phyloP scores from a whole-genome alignment of 2,329 filamentous ascomycete species.

The Venturia nashicola region DNA sequence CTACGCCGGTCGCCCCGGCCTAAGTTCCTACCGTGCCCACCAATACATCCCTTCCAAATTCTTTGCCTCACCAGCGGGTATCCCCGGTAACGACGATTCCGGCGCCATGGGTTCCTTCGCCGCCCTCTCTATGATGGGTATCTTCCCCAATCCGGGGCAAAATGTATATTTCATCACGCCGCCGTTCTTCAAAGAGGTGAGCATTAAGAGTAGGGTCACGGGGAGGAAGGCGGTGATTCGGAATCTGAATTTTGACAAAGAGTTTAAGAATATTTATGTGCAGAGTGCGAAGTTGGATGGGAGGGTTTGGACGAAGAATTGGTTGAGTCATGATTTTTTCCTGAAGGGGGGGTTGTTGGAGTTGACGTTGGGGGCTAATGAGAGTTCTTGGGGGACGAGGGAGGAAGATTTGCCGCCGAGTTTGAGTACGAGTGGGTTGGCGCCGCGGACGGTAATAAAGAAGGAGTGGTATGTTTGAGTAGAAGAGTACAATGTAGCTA shows the following conservation, averaged over 20 bases:
- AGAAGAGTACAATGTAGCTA: not conserved
- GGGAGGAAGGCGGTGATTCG: slow-evolving; percentile 29
- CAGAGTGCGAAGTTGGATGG: slow-evolving; percentile 33
- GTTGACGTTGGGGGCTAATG: slow-evolving; percentile 26
- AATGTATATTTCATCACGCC: slow-evolving; percentile 36
- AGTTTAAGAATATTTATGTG: slow-evolving; percentile 30
- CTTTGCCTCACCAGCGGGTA: slow-evolving; percentile 26
- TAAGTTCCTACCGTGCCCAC: slow-evolving; percentile 29
- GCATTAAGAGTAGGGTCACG: slow-evolving; percentile 26
- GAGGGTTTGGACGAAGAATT: slow-evolving; percentile 29
- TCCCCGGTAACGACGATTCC: slow-evolving; percentile 34
- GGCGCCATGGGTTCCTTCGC: slow-evolving; percentile 36
- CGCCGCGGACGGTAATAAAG: not conserved
- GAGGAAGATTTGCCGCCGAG: slow-evolving; percentile 31
- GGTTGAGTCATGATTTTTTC: slow-evolving; percentile 34
- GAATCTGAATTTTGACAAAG: slow-evolving; percentile 29
- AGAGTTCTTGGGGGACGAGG: slow-evolving; percentile 32
- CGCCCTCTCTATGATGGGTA: slow-evolving; percentile 30
- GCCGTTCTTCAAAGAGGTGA: slow-evolving; percentile 32
- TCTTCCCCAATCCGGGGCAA: slow-evolving; percentile 35
- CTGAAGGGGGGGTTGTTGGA: slow-evolving; percentile 29
- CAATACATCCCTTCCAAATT: slow-evolving; percentile 33
- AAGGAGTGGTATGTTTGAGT: not conserved
- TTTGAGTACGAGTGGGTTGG: slow-evolving; percentile 4
- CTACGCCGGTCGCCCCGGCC: slow-evolving; percentile 31